phyloP scores from a whole-genome alignment of 192 early-diverging fungal species.

The Rhizoclosmatium sp. region DNA sequence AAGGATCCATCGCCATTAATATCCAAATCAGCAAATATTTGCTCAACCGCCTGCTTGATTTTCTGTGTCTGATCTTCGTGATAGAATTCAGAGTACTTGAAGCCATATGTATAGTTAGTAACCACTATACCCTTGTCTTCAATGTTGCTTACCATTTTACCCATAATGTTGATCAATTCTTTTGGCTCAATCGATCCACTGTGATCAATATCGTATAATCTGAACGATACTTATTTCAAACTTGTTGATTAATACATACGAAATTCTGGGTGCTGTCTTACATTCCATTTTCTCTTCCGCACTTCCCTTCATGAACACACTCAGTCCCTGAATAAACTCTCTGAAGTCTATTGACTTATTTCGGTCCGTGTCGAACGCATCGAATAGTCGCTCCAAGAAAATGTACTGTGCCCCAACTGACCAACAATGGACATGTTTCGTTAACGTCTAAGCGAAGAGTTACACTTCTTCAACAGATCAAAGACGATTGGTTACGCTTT shows the following conservation, averaged over 20 bases:
- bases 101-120: neutral
- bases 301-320: constrained; percentile 80
- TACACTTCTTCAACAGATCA: neutral
- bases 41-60: constrained; percentile 69
- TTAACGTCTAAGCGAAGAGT: constrained; percentile 53
- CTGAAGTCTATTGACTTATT: constrained; percentile 70
- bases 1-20: constrained; percentile 80
- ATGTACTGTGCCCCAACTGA: constrained; percentile 67
- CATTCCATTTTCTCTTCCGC: constrained; percentile 78
- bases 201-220: constrained; percentile 81
- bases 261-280: constrained; percentile 42
- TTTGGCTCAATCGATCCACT: constrained; percentile 76
- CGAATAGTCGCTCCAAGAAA: constrained; percentile 78
- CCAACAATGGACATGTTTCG: constrained; percentile 63
- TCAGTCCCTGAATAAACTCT: constrained; percentile 68
- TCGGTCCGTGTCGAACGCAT: constrained; percentile 79
- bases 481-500: constrained; percentile 53
- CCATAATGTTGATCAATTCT: constrained; percentile 76
- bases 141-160: constrained; percentile 67
- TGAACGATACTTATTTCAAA: constrained; percentile 70
- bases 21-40: constrained; percentile 82
- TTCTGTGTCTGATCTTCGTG: constrained; percentile 72
- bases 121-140: neutral
- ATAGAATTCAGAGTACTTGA: constrained; percentile 63
- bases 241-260: no score